Evolutionary conservation across 2,329 filamentous ascomycete genomes (phyloP), one percentile per base, ranked within the genome.

Genomic region (Talaromyces sp.): DNA sequence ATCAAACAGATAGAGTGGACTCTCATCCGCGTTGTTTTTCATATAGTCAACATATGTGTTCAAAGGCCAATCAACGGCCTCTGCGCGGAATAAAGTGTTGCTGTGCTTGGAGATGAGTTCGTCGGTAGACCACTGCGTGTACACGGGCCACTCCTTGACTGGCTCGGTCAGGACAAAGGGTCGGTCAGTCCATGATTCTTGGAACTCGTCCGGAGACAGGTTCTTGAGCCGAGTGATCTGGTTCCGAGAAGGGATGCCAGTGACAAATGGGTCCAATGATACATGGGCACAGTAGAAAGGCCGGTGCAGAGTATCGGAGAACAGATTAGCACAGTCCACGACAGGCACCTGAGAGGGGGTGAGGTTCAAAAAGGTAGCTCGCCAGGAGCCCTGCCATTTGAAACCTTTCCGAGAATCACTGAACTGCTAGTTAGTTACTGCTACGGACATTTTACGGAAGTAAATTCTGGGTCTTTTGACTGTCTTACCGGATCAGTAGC

Each of bases 1-100:
- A 73, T 98, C 95, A 73, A 98, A 98, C 33, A 98, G 84, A 72
- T 98, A 98, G 1, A 98, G 77, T 0, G 93, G 93, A 64, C 90
- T 93, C 76, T 98, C 95, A 66, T 98, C 93, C 19, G 78, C 78
- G 71, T 85, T 93, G 71, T 89, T 83, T 49, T 81, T 79, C 88
- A 97, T 91, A 75, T 98, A 99, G 52, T 86, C 80, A 64, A 88
- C 80, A 73, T 98, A 98, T 0, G 85, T 90, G n/a, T 82, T 80
- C 64, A 96, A 84, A 0, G 88, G 85, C 93, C 93, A 98, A 76
- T 97, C 92, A 5, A 98, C 93, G 0, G 92, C 90, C 80, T 98
- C 95, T 10, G 93, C 93, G 47, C 92, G 86, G 75, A 98, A 97
- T 57, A 84, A 82, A 2, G 88, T 82, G 56, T 87, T 76, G 0